Evolutionary conservation across 306 rosid genomes (phyloP).

Genomic region (Betula pendula): DNA sequence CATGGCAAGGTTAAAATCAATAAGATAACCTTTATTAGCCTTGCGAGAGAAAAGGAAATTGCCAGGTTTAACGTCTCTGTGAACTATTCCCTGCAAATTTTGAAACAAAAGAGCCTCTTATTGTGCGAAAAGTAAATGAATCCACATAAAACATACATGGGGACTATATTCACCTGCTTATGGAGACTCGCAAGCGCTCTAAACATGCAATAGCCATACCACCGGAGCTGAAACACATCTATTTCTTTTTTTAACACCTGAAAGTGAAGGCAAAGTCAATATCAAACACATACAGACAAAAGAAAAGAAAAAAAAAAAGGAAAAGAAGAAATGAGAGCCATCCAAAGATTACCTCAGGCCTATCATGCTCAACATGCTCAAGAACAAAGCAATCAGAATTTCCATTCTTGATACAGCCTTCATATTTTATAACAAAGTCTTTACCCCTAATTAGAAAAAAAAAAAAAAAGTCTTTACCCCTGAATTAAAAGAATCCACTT

Average conservation of each 20-base stretch:
- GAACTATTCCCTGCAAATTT: constrained; percentile 64
- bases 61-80: constrained; percentile 94
- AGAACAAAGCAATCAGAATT: constrained; percentile 62
- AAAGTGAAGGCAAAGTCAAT: constrained; percentile 20
- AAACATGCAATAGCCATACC: constrained; percentile 88
- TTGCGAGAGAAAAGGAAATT: constrained; percentile 83
- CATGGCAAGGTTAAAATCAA: constrained; percentile 90
- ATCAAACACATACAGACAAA: constrained; percentile 3
- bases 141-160: not conserved
- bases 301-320: not conserved
- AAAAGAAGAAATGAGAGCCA: not conserved
- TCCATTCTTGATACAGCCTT: constrained; percentile 50
- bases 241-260: constrained; percentile 85
- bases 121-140: not conserved
- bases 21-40: constrained; percentile 74
- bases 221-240: constrained; percentile 57
- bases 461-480: constrained; percentile 63
- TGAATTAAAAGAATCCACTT: constrained; percentile 32
- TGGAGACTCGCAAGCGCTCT: constrained; percentile 78
- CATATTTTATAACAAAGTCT: constrained; percentile 57
- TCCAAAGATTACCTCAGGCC: constrained; percentile 73
- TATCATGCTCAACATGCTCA: constrained; percentile 82
- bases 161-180: constrained; percentile 59
- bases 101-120: constrained; percentile 17
- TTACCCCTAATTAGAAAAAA: no score